Conservation (phyloP, 148 eudicot species). For the Vaccinium darrowii region DNA sequence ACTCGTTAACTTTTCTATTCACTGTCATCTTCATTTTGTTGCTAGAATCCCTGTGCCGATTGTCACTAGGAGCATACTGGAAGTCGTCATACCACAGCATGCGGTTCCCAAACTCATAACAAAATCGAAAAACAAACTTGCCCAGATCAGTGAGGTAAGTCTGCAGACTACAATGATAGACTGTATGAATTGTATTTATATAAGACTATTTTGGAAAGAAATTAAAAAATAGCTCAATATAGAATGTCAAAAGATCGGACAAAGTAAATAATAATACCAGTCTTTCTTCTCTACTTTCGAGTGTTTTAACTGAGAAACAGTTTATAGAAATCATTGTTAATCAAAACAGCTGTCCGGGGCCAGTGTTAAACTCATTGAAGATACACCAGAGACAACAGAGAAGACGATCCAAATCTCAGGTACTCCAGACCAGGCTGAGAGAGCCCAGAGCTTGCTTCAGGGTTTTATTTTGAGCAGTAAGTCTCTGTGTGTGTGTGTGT, state of each 20-base stretch:
- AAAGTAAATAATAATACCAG: neutral
- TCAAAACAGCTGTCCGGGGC: constrained; percentile 89
- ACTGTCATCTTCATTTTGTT: constrained; percentile 10
- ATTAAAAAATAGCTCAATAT: neutral
- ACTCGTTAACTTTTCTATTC: neutral
- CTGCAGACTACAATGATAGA: neutral
- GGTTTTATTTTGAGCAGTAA: constrained; percentile 96
- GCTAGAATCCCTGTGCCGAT: constrained; percentile 64
- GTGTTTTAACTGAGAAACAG: neutral
- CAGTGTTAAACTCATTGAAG: constrained; percentile 75
- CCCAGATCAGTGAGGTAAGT: constrained; percentile 89
- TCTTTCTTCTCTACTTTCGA: neutral
- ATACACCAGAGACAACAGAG: constrained; percentile 61
- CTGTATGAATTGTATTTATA: neutral
- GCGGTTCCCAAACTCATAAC: constrained; percentile 75
- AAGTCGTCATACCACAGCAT: constrained; percentile 84
- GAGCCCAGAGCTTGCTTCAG: constrained; percentile 98
- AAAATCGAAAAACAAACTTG: constrained; percentile 77
- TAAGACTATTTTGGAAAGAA: neutral
- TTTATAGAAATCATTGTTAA: constrained; percentile 3
- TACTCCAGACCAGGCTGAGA: constrained; percentile 91
- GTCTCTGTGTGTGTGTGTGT: no score
- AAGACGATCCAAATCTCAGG: constrained; percentile 84
- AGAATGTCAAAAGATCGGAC: neutral
- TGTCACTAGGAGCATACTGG: constrained; percentile 84